Percentiles rank a stretch among this genome's conserved stretches.
Evolutionary conservation across 768 basidiomycete genomes (phyloP).

Genomic region (Mycena sanguinolenta): DNA sequence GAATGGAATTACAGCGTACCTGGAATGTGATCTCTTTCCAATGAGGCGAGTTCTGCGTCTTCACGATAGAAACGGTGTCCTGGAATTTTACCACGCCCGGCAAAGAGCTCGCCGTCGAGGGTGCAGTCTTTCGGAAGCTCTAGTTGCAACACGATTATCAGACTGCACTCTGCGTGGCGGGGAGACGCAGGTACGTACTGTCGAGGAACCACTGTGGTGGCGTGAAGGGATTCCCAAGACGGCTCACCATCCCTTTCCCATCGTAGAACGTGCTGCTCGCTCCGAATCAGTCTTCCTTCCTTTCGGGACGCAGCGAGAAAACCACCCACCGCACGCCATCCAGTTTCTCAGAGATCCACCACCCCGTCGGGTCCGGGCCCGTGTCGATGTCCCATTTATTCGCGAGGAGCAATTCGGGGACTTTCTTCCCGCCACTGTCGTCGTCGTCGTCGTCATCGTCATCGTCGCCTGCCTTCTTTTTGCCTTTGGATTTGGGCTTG

Average conservation of each 20-base stretch:
- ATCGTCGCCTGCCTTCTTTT: conserved; percentile 33
- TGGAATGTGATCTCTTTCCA: conserved; percentile 70
- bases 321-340: conserved; percentile 69
- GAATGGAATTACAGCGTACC: conserved; percentile 46
- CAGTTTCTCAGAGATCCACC: conserved; percentile 74
- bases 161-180: background rate
- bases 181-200: conserved; percentile 56
- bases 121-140: conserved; percentile 68
- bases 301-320: conserved; percentile 1
- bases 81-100: conserved; percentile 70
- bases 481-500: conserved; percentile 23
- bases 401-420: conserved; percentile 65
- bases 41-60: conserved; percentile 67
- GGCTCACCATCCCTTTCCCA: conserved; percentile 64
- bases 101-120: conserved; percentile 72
- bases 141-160: conserved; percentile 35
- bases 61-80: conserved; percentile 71
- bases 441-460: conserved; percentile 44
- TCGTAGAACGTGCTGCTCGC: conserved; percentile 64
- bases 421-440: conserved; percentile 45
- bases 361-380: conserved; percentile 67
- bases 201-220: conserved; percentile 71
- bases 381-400: conserved; percentile 69
- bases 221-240: conserved; percentile 71
- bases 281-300: background rate